These are phyloP conservation scores for Fusarium secorum DNA, from an alignment of 2,329 filamentous ascomycete species.

Conservation along the genomic window DNA sequence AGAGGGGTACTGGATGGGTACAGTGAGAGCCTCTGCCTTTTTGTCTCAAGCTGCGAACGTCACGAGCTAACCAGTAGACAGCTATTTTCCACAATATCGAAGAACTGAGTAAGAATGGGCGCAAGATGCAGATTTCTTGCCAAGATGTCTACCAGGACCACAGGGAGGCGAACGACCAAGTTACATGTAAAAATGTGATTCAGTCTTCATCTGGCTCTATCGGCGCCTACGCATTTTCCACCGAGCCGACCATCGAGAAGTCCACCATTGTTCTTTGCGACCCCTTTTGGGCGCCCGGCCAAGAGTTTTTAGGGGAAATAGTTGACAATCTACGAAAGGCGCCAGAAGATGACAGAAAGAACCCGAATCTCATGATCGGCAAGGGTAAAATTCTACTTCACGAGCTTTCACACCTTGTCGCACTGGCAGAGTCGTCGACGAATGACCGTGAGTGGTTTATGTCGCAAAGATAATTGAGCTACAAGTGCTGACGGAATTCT, in stretches of 20 bases:
- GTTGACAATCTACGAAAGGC: not conserved
- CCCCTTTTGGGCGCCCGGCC: not conserved
- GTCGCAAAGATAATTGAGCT: not conserved
- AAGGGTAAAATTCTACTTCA: not conserved
- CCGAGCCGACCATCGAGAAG: not conserved
- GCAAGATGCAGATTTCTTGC: not conserved
- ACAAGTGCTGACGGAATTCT: not conserved
- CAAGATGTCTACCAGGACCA: not conserved
- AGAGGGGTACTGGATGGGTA: no score
- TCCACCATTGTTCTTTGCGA: not conserved
- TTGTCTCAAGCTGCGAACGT: rapidly evolving
- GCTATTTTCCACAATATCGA: not conserved
- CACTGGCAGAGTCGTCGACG: not conserved
- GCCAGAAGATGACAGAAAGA: not conserved
- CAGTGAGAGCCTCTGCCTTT: not conserved
- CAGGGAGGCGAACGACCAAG: rapidly evolving
- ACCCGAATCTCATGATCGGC: not conserved
- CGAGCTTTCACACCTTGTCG: not conserved
- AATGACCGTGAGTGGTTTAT: not conserved
- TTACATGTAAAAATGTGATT: not conserved
- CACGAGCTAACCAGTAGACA: rapidly evolving
- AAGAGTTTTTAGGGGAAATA: not conserved
- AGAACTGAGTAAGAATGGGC: not conserved
- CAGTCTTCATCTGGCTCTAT: not conserved
- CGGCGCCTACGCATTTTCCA: not conserved